Base-by-base conservation (phyloP, 176 grass and related monocot species). In the Rhynchospora breviuscula region DNA sequence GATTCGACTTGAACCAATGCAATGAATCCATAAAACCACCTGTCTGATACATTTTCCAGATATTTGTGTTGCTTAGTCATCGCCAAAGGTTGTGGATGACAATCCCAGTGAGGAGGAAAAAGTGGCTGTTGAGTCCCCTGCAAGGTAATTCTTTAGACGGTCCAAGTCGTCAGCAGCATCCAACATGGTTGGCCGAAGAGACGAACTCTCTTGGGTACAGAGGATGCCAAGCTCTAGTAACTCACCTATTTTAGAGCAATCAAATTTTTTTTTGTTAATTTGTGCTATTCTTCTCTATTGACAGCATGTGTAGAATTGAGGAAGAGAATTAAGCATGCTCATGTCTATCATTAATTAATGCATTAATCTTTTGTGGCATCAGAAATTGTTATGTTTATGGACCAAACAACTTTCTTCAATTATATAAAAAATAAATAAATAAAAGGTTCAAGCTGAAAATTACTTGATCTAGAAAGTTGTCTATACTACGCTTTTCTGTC, bases 211-310 rank as follows among this genome's bases (percentile, higher is more conserved):
- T 74, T 95, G 92, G 1, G 86, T 87, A 81, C 93, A 98, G 14
- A 98, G 79, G 77, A 95, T 73, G 58, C 91, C 95, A 8, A 98
- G 88, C 83, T 98, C 95, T 49, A 95, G 79, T 74, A 98, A 84
- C 86, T 98, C 93, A 3, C 81, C 85, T 46, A 95, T 64, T 64
- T 15, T 9, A 2, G 67, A 66, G 53, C 22, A 76, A 17, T 9
- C 10, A 25, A 51, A 25, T 13, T 1, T 1, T 75, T 0, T 26
- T 25, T 46, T 52, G 71, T 47, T 0, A 73, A 73, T 48, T 66
- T 11, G 25, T 26, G 25, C 10, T 1, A 7, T 25, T 63, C 2
- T 23, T 71, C 10, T 71, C 67, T 10, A 70, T 70, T 70, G 63
- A 13, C 3, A 1, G 5, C 63, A 66, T 66, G 12, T 66, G 11